Percentiles rank a stretch among this genome's conserved stretches.
Conservation (phyloP, 2,329 filamentous ascomycete genomes). For the Colletotrichum incanum region DNA sequence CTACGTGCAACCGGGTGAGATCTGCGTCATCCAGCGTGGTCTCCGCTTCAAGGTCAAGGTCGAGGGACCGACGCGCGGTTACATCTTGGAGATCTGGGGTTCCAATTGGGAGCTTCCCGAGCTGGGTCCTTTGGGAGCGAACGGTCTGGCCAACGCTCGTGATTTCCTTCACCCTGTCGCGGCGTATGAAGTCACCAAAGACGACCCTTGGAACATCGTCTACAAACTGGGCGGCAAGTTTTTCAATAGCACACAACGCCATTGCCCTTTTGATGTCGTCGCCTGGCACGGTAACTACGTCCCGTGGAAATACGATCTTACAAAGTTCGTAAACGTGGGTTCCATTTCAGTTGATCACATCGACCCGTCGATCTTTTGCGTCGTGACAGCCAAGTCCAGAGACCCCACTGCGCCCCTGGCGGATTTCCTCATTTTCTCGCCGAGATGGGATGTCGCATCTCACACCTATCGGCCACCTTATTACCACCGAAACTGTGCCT, state of each 20-base stretch:
- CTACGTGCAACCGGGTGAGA: conserved; percentile 77
- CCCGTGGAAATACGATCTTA: conserved; percentile 71
- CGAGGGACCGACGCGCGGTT: conserved; percentile 74
- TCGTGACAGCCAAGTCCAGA: conserved; percentile 72
- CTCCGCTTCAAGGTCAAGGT: conserved; percentile 68
- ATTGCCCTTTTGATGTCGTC: conserved; percentile 80
- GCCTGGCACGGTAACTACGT: conserved; percentile 82
- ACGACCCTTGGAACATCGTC: conserved; percentile 70
- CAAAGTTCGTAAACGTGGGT: conserved; percentile 72
- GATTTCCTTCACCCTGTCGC: conserved; percentile 78
- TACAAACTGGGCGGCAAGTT: conserved; percentile 75
- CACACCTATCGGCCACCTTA: conserved; percentile 77
- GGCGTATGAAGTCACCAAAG: conserved; percentile 67
- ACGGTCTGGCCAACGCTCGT: conserved; percentile 75
- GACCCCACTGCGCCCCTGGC: conserved; percentile 69
- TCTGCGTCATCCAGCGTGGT: conserved; percentile 76
- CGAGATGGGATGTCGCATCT: conserved; percentile 75
- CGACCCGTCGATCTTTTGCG: conserved; percentile 77
- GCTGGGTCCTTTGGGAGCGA: conserved; percentile 76
- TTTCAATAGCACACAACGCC: conserved; percentile 72
- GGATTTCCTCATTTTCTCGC: conserved; percentile 79
- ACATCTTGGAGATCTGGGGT: conserved; percentile 78
- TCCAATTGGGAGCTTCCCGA: conserved; percentile 77
- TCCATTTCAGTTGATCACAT: conserved; percentile 75
- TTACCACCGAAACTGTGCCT: conserved; percentile 74